Percentiles rank a stretch among this genome's conserved stretches.
Conservation (phyloP, 805 yeast genomes). For the Kluyveromyces dobzhanskii region DNA sequence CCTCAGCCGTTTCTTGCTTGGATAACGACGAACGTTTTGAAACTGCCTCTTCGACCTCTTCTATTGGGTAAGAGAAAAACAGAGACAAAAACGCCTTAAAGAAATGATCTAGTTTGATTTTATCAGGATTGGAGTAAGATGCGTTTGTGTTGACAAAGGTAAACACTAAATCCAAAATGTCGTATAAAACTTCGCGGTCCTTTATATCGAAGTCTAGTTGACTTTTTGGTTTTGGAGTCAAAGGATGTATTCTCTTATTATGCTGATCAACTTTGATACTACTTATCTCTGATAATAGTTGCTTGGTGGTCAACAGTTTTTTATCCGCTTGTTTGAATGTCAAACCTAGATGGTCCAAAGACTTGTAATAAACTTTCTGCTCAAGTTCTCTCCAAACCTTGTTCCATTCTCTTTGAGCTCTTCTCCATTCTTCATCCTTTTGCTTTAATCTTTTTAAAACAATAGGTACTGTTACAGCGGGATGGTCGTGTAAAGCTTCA, state of each 20-base stretch:
- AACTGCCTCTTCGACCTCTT: constrained; percentile 36
- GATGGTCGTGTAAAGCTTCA: constrained; percentile 91
- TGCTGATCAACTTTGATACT: constrained; percentile 86
- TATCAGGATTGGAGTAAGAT: constrained; percentile 70
- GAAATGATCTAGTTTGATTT: constrained; percentile 66
- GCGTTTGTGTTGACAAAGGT: constrained; percentile 61
- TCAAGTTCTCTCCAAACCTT: constrained; percentile 98
- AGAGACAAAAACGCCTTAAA: constrained; percentile 60
- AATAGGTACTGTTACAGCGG: constrained; percentile 90
- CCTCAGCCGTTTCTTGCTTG: constrained; percentile 2
- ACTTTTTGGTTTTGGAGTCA: constrained; percentile 79
- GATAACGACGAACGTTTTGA: constrained; percentile 10
- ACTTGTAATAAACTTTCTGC: constrained; percentile 87
- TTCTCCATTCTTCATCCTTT: constrained; percentile 98
- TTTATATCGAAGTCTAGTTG: constrained; percentile 54
- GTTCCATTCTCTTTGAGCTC: constrained; percentile 98
- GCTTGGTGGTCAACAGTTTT: constrained; percentile 82
- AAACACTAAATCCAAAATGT: constrained; percentile 59
- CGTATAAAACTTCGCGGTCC: constrained; percentile 64
- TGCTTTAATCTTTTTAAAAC: constrained; percentile 89
- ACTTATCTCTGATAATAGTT: constrained; percentile 81
- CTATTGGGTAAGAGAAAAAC: constrained; percentile 57
- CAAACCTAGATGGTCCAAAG: constrained; percentile 89
- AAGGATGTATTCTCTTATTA: constrained; percentile 78
- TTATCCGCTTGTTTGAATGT: constrained; percentile 97